Conservation (phyloP, 257 asterid genomes). For the Marsdenia floribunda region DNA sequence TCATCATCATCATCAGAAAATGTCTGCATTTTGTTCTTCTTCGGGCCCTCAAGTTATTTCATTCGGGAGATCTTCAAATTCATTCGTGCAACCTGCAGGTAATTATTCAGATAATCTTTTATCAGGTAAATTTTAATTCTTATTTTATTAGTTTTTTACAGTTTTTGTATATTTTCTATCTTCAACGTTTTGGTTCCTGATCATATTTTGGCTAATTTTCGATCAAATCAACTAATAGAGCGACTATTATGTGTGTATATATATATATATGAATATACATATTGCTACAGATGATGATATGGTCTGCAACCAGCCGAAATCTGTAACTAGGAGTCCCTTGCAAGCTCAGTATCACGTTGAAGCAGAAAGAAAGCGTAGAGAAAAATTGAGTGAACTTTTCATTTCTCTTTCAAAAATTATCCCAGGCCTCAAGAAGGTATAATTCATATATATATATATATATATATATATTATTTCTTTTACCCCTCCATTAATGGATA, state of each 20-base stretch:
- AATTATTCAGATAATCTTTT: neutral
- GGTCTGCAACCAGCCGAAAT: neutral
- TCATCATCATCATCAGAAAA: neutral
- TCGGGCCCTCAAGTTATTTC: slow-evolving; percentile 16
- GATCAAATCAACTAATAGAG: no score
- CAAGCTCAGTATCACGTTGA: slow-evolving; percentile 58
- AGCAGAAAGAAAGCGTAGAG: slow-evolving; percentile 60
- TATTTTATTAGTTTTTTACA: no score
- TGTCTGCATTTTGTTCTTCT: neutral
- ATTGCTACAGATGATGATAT: slow-evolving; percentile 1
- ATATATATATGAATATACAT: no score
- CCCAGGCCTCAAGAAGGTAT: slow-evolving; percentile 67
- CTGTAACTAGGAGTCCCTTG: slow-evolving; percentile 22
- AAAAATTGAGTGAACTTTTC: slow-evolving; percentile 50
- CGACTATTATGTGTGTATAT: no score
- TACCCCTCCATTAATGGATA: no score
- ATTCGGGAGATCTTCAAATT: slow-evolving; percentile 6
- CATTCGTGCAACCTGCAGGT: neutral
- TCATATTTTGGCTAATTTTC: no score
- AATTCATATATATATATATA: neutral
- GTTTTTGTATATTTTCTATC: no score
- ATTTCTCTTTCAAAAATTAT: slow-evolving; percentile 47
- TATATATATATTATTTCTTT: no score
- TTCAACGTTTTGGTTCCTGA: no score
- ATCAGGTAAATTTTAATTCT: neutral